These are phyloP conservation scores for Hygrocybe punicea DNA, from an alignment of 768 basidiomycete genomes.

Conservation along the genomic window DNA sequence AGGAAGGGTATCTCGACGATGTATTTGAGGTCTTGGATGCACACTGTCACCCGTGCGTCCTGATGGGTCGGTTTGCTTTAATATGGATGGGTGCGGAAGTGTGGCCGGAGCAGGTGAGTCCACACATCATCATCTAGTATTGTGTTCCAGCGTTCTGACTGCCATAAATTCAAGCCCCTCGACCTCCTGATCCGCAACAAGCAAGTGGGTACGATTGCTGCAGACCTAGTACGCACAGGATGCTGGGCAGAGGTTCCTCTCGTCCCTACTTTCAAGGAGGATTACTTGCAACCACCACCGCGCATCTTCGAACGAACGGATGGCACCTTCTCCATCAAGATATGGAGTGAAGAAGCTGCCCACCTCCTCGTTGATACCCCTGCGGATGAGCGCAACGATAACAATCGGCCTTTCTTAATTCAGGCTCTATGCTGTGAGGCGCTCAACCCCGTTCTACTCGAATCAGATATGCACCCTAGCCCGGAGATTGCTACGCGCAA, in stretches of 20 bases:
- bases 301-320: slow-evolving; percentile 11
- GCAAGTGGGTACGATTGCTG: slow-evolving; percentile 9
- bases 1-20: neutral
- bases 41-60: slow-evolving; percentile 13
- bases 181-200: slow-evolving; percentile 14
- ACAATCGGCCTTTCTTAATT: neutral
- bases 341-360: slow-evolving; percentile 12
- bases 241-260: slow-evolving; percentile 2
- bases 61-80: slow-evolving; percentile 15
- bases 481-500: slow-evolving; percentile 8
- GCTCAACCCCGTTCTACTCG: slow-evolving; percentile 14
- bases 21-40: slow-evolving; percentile 12
- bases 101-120: slow-evolving; percentile 5
- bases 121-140: neutral
- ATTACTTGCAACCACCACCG: slow-evolving; percentile 6
- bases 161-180: slow-evolving; percentile 9
- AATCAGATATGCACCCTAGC: slow-evolving; percentile 15
- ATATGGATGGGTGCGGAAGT: slow-evolving; percentile 14
- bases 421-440: slow-evolving; percentile 9
- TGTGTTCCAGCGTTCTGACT: neutral
- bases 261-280: slow-evolving; percentile 9
- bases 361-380: slow-evolving; percentile 8
- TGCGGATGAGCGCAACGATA: neutral
- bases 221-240: slow-evolving; percentile 6
- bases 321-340: slow-evolving; percentile 6